phyloP scores from a whole-genome alignment of 2,329 filamentous ascomycete species.

The Colletotrichum sp. region DNA sequence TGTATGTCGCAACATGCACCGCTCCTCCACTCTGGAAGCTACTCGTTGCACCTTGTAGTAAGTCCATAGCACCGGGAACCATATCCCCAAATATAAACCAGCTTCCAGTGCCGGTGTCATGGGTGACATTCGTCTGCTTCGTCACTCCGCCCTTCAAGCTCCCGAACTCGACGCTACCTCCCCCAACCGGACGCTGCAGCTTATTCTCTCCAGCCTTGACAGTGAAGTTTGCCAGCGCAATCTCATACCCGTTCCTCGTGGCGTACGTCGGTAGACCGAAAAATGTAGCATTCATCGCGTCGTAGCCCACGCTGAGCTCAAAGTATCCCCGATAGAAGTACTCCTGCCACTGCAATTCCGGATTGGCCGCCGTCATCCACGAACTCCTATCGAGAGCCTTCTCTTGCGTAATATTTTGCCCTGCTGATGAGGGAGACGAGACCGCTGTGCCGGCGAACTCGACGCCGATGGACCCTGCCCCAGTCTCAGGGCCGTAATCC shows the following conservation, averaged over 20 bases:
- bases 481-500: constrained; percentile 57
- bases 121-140: constrained; percentile 57
- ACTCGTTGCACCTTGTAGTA: background rate
- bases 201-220: constrained; percentile 66
- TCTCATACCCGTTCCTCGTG: constrained; percentile 65
- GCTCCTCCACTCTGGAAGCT: background rate
- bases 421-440: background rate
- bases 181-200: constrained; percentile 48
- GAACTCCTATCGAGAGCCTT: background rate
- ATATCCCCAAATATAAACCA: background rate
- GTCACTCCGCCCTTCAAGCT: constrained; percentile 54
- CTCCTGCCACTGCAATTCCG: constrained; percentile 75
- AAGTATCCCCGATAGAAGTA: constrained; percentile 80
- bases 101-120: constrained; percentile 7
- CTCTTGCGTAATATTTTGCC: background rate
- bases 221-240: constrained; percentile 73
- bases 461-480: constrained; percentile 62
- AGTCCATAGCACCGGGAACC: accelerated
- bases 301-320: constrained; percentile 62
- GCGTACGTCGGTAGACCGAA: constrained; percentile 61
- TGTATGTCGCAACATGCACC: background rate
- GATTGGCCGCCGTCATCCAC: constrained; percentile 47
- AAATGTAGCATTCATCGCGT: constrained; percentile 66
- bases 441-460: constrained; percentile 74
- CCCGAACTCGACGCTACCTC: constrained; percentile 56